Conservation (phyloP, 441 rosid species). For the Erodium moschatum region DNA sequence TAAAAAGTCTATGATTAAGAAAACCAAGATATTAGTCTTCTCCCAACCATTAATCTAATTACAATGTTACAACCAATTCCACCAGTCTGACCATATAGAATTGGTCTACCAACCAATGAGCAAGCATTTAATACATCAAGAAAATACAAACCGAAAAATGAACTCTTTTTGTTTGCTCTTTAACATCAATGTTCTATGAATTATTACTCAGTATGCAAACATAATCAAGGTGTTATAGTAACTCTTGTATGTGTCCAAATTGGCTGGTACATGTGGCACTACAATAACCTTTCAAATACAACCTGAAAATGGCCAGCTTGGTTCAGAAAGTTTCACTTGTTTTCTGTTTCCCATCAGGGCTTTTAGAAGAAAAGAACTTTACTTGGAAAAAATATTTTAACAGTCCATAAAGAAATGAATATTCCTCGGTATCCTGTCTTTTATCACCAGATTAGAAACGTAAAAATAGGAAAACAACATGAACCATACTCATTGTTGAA, state of each 20-base stretch:
- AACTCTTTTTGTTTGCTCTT: not conserved
- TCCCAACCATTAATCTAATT: not conserved
- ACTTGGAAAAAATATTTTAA: not conserved
- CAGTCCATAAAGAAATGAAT: not conserved
- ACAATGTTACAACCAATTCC: not conserved
- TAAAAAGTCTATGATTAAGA: not conserved
- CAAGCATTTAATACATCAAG: conserved; percentile 1
- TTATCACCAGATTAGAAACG: not conserved
- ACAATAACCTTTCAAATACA: not conserved
- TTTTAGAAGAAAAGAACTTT: not conserved
- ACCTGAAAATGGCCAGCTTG: not conserved
- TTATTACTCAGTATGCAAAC: not conserved
- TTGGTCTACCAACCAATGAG: not conserved
- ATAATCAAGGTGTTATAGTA: not conserved
- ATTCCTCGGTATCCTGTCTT: not conserved
- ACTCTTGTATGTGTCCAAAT: not conserved
- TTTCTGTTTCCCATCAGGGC: not conserved
- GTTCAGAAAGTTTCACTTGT: not conserved
- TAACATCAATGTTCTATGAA: not conserved
- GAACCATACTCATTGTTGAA: not conserved
- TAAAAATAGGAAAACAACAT: not conserved
- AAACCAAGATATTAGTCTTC: not conserved
- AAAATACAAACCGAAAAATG: not conserved
- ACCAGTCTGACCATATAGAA: not conserved
- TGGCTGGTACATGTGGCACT: not conserved